A percentile compares a stretch with the other conserved stretches of the same genome.
These are phyloP conservation scores for Coccomyxa sp. DNA, from an alignment of 139 green algal species.

Conservation along the genomic window DNA sequence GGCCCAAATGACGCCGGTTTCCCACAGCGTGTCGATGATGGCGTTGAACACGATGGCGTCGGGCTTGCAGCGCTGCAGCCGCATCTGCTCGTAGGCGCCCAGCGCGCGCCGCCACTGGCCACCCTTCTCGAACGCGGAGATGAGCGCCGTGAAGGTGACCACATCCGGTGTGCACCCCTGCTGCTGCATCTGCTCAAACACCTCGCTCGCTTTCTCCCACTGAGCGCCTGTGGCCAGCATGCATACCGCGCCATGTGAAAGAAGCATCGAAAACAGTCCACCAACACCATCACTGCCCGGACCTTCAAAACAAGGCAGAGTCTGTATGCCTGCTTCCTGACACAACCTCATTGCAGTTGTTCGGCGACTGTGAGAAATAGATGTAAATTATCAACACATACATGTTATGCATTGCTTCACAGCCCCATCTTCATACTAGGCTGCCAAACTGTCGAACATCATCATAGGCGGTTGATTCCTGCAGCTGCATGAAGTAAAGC, in stretches of 20 bases:
- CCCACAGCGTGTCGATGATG: constrained; percentile 77
- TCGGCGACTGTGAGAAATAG: no score
- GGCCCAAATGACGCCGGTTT: constrained; percentile 74
- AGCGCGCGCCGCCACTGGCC: constrained; percentile 64
- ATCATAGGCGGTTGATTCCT: no score
- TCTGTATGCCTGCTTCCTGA: no score
- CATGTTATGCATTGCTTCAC: no score
- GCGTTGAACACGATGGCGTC: constrained; percentile 86
- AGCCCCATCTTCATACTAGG: no score
- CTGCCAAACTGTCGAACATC: no score
- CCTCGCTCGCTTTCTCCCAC: constrained; percentile 67
- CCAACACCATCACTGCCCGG: neutral
- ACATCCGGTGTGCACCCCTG: constrained; percentile 72
- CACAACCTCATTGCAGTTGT: no score
- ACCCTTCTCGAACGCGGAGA: constrained; percentile 68
- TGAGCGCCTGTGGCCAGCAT: constrained; percentile 38
- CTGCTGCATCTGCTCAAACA: constrained; percentile 73
- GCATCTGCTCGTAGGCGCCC: constrained; percentile 53
- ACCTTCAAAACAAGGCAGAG: no score
- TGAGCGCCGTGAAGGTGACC: constrained; percentile 83
- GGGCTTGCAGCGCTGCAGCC: constrained; percentile 45
- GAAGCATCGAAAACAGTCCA: no score
- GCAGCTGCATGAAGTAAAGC: no score
- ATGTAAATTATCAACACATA: no score
- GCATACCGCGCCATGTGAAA: no score